A percentile compares a stretch with the other conserved stretches of the same genome.
phyloP scores from a whole-genome alignment of 2,329 filamentous ascomycete species.

The Neonectria coccinea region DNA sequence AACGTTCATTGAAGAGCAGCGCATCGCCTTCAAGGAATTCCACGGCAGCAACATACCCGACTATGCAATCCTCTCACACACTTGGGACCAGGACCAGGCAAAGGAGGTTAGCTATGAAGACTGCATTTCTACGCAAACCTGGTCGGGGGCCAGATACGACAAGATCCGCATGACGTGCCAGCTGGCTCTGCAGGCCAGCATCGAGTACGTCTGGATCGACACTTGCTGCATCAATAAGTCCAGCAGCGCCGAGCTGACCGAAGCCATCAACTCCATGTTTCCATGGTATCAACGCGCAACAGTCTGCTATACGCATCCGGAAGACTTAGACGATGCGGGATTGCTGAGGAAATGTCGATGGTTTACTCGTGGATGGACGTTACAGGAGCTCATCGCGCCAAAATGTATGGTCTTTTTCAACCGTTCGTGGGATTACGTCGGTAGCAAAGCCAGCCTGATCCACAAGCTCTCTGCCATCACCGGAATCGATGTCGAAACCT shows the following conservation, averaged over 20 bases:
- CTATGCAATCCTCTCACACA: not conserved
- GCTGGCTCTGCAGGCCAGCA: not conserved
- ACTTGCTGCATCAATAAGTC: not conserved
- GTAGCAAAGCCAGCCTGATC: too few species aligned
- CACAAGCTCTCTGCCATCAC: too few species aligned
- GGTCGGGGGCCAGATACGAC: not conserved
- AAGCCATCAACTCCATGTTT: not conserved
- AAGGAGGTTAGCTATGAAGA: not conserved
- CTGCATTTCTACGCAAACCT: not conserved
- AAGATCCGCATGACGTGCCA: not conserved
- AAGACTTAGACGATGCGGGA: not conserved
- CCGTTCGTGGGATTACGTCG: too few species aligned
- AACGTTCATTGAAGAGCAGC: slow-evolving; percentile 61
- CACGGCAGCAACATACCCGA: not conserved
- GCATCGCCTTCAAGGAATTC: slow-evolving; percentile 62
- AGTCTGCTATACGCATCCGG: not conserved
- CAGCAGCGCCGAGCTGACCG: not conserved
- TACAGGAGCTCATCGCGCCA: not conserved
- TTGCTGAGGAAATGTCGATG: not conserved
- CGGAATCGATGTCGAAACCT: too few species aligned
- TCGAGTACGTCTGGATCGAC: not conserved
- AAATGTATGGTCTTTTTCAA: too few species aligned
- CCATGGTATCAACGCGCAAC: not conserved
- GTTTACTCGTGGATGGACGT: not conserved
- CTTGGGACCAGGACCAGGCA: not conserved